Evolutionary conservation across 495 filamentous ascomycete genomes (phyloP), one percentile per base, ranked within the genome.

Genomic region (Cercophora sp.): DNA sequence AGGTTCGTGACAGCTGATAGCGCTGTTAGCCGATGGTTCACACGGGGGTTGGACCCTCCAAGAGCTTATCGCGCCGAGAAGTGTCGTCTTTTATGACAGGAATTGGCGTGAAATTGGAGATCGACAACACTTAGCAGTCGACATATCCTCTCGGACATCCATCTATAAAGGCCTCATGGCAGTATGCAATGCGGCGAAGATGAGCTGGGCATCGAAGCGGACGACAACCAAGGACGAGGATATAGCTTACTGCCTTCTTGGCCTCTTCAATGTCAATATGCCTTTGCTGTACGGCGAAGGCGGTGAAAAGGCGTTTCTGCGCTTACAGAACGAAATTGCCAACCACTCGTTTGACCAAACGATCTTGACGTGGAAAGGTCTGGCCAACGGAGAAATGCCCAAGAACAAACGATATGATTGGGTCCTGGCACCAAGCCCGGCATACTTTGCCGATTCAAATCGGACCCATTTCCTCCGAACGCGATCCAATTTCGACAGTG

Each of bases 21-120:
- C n/a, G n/a, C 4, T 41, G 0, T 48, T 19, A 19, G 66, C 39
- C 47, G 59, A 16, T 74, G 71, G 70, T 72, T 69, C 19, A 64
- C 52, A 0, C 37, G 69, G 3, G 70, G 70, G n/a, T 1, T 73
- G 68, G 70, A 74, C 70, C 3, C 52, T 77, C 1, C 66, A 76
- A 31, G 71, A 76, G 44, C 56, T 74, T 0, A 51, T 74, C 8
- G 72, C 73, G 0, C 71, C 71, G 0, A 6, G 1, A 10, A 4
- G 35, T 0, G 52, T 74, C 23, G 18, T 58, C 8, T 76, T 75
- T 37, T 67, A 62, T 16, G 54, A 67, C 52, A 16, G 10, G 11
- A 5, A 54, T 9, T 73, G 71, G 71, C 13, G 24, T 0, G 40
- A 40, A 5, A 27, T 63, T 8, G 59, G 44, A 8, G 32, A 44